Percentiles rank a stretch among this genome's conserved stretches.
Evolutionary conservation across 306 rosid genomes (phyloP).

Genomic region (Alnus rubra): DNA sequence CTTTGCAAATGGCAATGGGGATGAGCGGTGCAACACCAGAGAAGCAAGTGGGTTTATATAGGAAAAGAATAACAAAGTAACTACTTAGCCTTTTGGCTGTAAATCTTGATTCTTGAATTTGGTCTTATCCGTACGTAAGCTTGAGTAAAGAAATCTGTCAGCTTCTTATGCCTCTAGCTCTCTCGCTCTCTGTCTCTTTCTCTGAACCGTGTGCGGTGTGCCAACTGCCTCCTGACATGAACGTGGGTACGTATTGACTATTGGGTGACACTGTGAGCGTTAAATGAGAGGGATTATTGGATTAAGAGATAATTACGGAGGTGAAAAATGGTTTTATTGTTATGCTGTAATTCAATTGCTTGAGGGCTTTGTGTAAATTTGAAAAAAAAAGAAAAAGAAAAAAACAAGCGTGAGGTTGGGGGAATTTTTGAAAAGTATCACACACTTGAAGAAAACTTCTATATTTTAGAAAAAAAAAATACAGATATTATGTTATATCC

Average conservation of each 20-base stretch:
- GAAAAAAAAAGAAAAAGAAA: no score
- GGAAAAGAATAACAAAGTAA: background rate
- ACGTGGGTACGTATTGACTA: background rate
- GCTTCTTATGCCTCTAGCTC: background rate
- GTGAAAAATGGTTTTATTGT: no score
- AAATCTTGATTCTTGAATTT: background rate
- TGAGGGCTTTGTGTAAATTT: no score
- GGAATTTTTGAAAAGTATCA: no score
- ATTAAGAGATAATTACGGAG: background rate
- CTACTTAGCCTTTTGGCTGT: background rate
- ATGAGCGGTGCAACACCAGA: background rate
- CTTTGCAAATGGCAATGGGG: slow-evolving; percentile 5
- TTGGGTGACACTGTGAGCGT: background rate
- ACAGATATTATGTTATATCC: no score
- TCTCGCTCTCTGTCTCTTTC: background rate
- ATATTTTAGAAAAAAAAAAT: no score
- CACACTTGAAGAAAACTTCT: no score
- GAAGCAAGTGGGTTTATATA: slow-evolving; percentile 13
- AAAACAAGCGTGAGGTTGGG: no score
- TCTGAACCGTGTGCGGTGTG: no score
- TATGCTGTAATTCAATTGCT: no score
- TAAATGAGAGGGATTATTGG: background rate
- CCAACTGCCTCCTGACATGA: background rate
- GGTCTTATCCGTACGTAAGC: background rate
- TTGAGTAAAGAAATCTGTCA: background rate